Conservation (phyloP, 768 basidiomycete genomes). For the Russula compacta region DNA sequence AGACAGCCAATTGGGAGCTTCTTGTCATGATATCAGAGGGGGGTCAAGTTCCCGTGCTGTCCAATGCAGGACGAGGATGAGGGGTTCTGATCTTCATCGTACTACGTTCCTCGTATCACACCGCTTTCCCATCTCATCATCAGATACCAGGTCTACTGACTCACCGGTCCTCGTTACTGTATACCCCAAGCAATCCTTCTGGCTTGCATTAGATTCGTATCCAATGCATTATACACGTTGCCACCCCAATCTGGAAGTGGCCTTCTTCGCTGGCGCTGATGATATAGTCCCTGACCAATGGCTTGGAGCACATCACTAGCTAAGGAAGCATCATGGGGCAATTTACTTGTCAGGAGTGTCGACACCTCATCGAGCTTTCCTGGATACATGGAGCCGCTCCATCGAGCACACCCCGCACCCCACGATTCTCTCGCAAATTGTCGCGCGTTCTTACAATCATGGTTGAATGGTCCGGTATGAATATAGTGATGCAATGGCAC, state of each 20-base stretch:
- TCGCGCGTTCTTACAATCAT: constrained; percentile 1
- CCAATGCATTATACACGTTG: constrained; percentile 5
- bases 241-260: neutral
- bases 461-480: constrained; percentile 4
- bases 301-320: constrained; percentile 4
- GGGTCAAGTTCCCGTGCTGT: neutral
- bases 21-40: neutral
- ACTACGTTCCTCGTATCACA: neutral
- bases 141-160: neutral
- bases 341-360: constrained; percentile 9
- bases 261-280: constrained; percentile 3
- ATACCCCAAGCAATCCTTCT: neutral
- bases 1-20: neutral
- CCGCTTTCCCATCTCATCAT: neutral
- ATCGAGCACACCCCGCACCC: neutral
- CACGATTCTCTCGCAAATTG: neutral
- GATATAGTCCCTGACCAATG: neutral
- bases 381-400: constrained; percentile 6
- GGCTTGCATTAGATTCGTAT: neutral
- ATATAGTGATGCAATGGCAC: neutral
- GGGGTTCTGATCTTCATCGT: neutral
- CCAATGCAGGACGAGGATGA: neutral
- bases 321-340: neutral
- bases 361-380: constrained; percentile 1
- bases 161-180: neutral